Conservation (phyloP, 768 basidiomycete species). For the Leucogyrophana mollusca region DNA sequence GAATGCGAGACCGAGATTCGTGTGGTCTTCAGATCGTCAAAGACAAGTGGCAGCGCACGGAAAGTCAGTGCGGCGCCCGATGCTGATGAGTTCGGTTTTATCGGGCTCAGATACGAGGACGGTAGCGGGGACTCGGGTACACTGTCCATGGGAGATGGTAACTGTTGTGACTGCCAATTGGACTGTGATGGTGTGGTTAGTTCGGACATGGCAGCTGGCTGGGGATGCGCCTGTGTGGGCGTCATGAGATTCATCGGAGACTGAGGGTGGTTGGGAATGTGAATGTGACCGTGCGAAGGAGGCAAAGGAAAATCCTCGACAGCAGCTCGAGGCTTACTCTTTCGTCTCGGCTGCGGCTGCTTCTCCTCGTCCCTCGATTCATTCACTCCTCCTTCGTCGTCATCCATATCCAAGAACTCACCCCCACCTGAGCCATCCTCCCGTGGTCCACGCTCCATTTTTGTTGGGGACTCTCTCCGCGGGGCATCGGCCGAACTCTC, state of each 20-base stretch:
- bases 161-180: conserved; percentile 20
- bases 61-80: conserved; percentile 44
- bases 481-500: neutral
- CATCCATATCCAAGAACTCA: conserved; percentile 67
- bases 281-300: conserved; percentile 27
- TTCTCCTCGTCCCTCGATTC: conserved; percentile 15
- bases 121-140: conserved; percentile 28
- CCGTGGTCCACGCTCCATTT: conserved; percentile 12
- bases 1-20: conserved; percentile 73
- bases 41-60: conserved; percentile 70
- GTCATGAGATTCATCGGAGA: conserved; percentile 4
- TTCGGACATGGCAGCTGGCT: conserved; percentile 16
- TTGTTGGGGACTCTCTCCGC: conserved; percentile 9
- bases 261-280: conserved; percentile 8
- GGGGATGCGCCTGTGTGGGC: conserved; percentile 19
- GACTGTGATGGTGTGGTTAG: conserved; percentile 16
- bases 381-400: conserved; percentile 32
- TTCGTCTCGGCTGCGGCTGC: conserved; percentile 9
- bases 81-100: conserved; percentile 20
- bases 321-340: conserved; percentile 37
- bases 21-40: conserved; percentile 72
- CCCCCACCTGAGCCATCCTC: conserved; percentile 28
- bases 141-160: conserved; percentile 13
- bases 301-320: conserved; percentile 56
- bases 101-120: conserved; percentile 29